Conservation (phyloP, 495 filamentous ascomycete species). For the Lepraria neglecta region DNA sequence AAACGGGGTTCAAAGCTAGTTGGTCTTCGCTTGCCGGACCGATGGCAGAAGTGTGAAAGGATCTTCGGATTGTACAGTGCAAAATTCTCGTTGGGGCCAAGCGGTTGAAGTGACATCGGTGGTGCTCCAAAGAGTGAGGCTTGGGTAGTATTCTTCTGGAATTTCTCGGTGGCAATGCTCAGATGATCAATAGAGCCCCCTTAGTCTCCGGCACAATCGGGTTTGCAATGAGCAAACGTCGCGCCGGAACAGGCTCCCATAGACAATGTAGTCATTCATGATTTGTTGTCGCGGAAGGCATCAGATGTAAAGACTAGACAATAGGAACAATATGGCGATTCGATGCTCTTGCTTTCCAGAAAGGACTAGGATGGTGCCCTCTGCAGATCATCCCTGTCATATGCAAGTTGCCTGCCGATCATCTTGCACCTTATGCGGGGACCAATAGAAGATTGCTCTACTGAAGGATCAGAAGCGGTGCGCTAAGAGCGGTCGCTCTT, state of each 20-base stretch:
- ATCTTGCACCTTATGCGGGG: background rate
- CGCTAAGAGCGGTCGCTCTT: slow-evolving; percentile 6
- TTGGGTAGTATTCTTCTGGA: background rate
- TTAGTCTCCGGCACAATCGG: background rate
- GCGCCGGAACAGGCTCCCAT: background rate
- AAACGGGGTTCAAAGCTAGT: no score
- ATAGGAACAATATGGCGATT: background rate
- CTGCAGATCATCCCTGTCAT: background rate
- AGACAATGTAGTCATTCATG: background rate
- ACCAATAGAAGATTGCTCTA: background rate
- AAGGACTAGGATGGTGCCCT: background rate
- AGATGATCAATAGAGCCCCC: background rate
- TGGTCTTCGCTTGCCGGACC: no score
- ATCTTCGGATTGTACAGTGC: background rate
- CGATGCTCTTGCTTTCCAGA: slow-evolving; percentile 4
- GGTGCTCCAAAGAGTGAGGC: background rate
- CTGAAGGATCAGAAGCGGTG: background rate
- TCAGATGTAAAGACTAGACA: slow-evolving; percentile 3
- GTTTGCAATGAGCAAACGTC: slow-evolving; percentile 1
- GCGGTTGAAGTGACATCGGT: background rate
- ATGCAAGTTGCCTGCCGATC: slow-evolving; percentile 1
- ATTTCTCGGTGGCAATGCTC: background rate
- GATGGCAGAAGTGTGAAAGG: background rate
- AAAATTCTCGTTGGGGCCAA: background rate
- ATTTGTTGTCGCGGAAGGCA: background rate